Base-by-base conservation (phyloP, 2,329 filamentous ascomycete genomes). In the Emmonsiellopsis sp. region DNA sequence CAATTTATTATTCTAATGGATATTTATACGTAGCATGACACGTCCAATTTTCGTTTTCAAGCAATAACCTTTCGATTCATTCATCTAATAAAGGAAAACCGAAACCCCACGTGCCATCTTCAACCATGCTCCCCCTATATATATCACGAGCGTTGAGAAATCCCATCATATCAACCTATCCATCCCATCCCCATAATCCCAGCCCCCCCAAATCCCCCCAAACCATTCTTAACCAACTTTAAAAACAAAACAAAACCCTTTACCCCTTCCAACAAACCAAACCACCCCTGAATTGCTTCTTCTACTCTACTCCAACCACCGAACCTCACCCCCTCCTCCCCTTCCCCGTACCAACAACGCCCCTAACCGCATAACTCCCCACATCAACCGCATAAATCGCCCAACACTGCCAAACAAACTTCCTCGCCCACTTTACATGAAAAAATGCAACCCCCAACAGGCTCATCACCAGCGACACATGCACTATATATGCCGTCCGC, bases 401-500 rank as follows among this genome's bases (percentile, higher is more conserved):
- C 11, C 77, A 63, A 2, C 76, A 69, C 63, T 83, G 73, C 47
- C 75, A 69, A 30, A 83, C 69, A 64, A 79, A 84, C 11, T 69
- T 63, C 48, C 76, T 73, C 37, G 81, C 76, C 57, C 82, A 77
- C 2, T 67, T 63, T 31, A 83, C 79, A 67, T 84, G 81, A 30
- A 73, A 74, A 62, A 74, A 83, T 13, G 80, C 68, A 1, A 76
- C 65, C 31, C 73, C 63, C 41, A 81, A 69, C 47, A 83, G 62
- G 1, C 72, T 52, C 15, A 68, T 69, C 2, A 79, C 78, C 34
- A 82, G 70, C 15, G 69, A 61, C 30, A 84, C 72, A 66, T 85
- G 82, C 1, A 70, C 71, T 34, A 73, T 65, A 66, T 82, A 84
- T 63, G 84, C 84, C 5, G 76, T 55, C 37, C 73, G 56, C 67